Base-by-base conservation (phyloP, 129 eudicot species). In the Cynara cardunculus region DNA sequence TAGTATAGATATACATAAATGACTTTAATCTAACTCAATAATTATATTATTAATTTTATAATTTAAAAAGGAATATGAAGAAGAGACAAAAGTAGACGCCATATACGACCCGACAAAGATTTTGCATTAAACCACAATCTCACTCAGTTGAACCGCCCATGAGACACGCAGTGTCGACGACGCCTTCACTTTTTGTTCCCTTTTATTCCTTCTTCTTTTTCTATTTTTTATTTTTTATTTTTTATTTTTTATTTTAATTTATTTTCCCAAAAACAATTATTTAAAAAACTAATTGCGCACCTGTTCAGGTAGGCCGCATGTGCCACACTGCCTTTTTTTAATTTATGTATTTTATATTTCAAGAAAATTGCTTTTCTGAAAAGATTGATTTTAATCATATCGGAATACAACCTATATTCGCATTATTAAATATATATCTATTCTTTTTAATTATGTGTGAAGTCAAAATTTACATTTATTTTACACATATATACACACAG, bases 71-170 rank as follows among this genome's bases (percentile, higher is more conserved):
- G 18, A 4, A 41, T 41, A 41, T 41, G 30, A 30, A 25, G 46
- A 25, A 13, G 46, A 82, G 83, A 84, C 88, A 85, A 87, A 87
- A 81, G 39, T 66, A 75, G 79, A 79, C 85, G 78, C 83, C 86
- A 81, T 78, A 72, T 74, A 80, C 81, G 72, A 79, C 81, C 72
- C 88, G 91, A 87, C 88, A 82, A 79, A 85, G 85, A 87, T 84
- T 34, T 82, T 77, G 74, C 78, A 83, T 78, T 77, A 77, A 80
- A 77, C 84, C 80, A 78, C 71, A 46, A 35, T 74, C 82, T 81
- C 64, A 66, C 25, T 25, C 27, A 81, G 76, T 81, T 27, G 65
- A 84, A 74, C 75, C 49, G 16, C 77, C 84, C 79, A 80, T 27
- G 39, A 81, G 21, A 81, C 78, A 75, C 69, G 73, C 75, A 22